Percentiles rank a stretch among this genome's conserved stretches.
Evolutionary conservation across 805 yeast genomes (phyloP).

Genomic region (Saccharomycopsis guyanensis): DNA sequence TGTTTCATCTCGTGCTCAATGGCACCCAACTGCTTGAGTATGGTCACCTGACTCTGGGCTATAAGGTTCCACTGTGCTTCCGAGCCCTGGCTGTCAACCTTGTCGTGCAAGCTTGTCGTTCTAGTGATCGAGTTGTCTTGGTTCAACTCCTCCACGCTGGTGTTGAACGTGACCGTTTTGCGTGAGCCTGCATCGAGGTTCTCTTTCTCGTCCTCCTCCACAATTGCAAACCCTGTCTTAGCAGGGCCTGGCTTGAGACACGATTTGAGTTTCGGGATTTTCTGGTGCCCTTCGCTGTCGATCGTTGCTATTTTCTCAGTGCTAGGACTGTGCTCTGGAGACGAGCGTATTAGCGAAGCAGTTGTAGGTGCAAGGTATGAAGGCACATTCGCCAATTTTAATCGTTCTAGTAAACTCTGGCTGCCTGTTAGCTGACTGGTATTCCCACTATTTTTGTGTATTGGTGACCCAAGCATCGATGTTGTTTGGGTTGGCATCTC

Average conservation of each 20-base stretch:
- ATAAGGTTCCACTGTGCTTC: not conserved
- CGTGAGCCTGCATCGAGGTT: not conserved
- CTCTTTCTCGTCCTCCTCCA: constrained; percentile 3
- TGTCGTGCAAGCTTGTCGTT: not conserved
- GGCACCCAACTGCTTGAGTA: not conserved
- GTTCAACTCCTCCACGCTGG: constrained; percentile 13
- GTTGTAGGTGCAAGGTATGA: not conserved
- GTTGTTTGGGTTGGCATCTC: not conserved
- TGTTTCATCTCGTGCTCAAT: not conserved
- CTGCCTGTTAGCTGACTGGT: not conserved
- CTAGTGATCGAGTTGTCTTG: constrained; percentile 14
- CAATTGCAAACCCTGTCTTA: not conserved
- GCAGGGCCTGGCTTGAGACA: constrained; percentile 12
- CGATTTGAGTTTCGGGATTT: constrained; percentile 13
- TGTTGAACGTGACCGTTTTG: constrained; percentile 11
- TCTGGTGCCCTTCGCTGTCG: not conserved
- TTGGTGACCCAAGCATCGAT: constrained; percentile 11
- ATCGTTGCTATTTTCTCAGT: not conserved
- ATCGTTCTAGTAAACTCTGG: constrained; percentile 6
- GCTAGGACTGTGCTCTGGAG: not conserved
- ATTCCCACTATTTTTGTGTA: not conserved
- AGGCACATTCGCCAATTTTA: constrained; percentile 1
- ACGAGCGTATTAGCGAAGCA: not conserved
- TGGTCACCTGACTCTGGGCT: not conserved
- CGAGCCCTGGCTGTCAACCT: not conserved